phyloP scores from a whole-genome alignment of 305 asterid species.

The Caryopteris hybrid region DNA sequence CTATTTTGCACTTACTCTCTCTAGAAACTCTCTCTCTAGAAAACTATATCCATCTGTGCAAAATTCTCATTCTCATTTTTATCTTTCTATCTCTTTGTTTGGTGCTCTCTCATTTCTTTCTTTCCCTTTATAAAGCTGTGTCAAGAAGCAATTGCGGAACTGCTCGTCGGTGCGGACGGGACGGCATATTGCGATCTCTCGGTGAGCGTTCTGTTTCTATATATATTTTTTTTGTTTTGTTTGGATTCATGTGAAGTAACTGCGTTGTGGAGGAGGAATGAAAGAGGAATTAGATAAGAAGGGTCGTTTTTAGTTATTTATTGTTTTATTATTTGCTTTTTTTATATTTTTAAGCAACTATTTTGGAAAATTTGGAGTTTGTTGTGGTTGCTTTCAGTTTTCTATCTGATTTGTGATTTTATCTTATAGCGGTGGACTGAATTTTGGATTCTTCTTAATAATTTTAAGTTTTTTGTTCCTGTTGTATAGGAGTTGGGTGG shows the following conservation, averaged over 20 bases:
- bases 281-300: not conserved
- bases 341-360: not conserved
- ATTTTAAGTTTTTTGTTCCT: slow-evolving; percentile 1
- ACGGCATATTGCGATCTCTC: slow-evolving; percentile 28
- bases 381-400: not conserved
- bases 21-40: slow-evolving; percentile 31
- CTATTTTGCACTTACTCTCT: slow-evolving; percentile 10
- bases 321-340: not conserved
- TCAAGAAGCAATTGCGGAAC: not conserved
- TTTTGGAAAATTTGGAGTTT: slow-evolving; percentile 13
- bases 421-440: not conserved
- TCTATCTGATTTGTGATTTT: not conserved
- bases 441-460: not conserved
- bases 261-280: not conserved
- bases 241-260: slow-evolving; percentile 10
- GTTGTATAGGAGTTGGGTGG: slow-evolving; percentile 11
- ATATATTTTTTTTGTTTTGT: not conserved
- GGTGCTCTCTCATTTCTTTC: slow-evolving; percentile 16
- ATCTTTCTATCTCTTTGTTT: slow-evolving; percentile 9
- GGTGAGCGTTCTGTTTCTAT: slow-evolving; percentile 25
- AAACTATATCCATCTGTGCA: slow-evolving; percentile 23
- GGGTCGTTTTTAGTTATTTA: not conserved
- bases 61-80: slow-evolving; percentile 7
- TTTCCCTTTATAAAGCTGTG: slow-evolving; percentile 14
- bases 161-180: slow-evolving; percentile 30